Evolutionary conservation across 331 rosid genomes (phyloP).

Genomic region (Malus hybrid): DNA sequence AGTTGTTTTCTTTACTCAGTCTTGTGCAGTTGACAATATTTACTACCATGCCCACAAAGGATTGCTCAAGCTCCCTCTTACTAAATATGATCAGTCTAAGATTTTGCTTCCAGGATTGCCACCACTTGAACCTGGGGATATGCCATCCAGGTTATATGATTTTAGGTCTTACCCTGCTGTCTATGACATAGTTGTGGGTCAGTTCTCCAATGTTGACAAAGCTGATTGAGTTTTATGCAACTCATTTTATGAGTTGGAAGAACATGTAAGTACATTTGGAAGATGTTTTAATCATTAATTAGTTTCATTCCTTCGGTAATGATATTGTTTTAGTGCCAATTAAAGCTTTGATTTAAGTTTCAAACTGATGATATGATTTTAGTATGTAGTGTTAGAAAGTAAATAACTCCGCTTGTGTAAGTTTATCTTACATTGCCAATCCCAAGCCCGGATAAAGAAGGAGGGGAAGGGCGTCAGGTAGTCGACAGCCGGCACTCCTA

Average conservation of each 20-base stretch:
- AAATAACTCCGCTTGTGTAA: too few relatives aligned
- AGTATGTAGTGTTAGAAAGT: too few relatives aligned
- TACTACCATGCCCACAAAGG: slow-evolving; percentile 25
- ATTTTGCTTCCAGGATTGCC: slow-evolving; percentile 31
- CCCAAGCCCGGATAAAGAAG: too few relatives aligned
- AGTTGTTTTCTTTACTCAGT: slow-evolving; percentile 41
- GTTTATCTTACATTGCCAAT: too few relatives aligned
- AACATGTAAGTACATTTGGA: slow-evolving; percentile 20
- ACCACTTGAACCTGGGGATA: slow-evolving; percentile 20
- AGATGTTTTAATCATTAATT: not conserved
- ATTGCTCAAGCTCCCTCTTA: slow-evolving; percentile 10
- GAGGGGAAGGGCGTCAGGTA: too few relatives aligned
- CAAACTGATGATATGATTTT: too few relatives aligned
- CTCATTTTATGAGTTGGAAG: slow-evolving; percentile 37
- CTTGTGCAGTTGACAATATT: slow-evolving; percentile 29
- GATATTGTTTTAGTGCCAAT: too few relatives aligned
- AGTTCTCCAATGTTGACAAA: slow-evolving; percentile 2
- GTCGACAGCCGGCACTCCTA: too few relatives aligned
- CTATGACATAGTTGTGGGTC: slow-evolving; percentile 19
- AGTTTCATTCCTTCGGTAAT: too few relatives aligned
- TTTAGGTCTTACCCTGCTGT: slow-evolving; percentile 12
- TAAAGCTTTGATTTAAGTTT: not conserved
- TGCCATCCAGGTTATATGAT: slow-evolving; percentile 40
- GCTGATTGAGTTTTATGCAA: slow-evolving; percentile 52
- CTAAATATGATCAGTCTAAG: not conserved